Evolutionary conservation across 805 yeast species (phyloP), one percentile per base, ranked within the genome.

Genomic region (Wickerhamiella australiensis): DNA sequence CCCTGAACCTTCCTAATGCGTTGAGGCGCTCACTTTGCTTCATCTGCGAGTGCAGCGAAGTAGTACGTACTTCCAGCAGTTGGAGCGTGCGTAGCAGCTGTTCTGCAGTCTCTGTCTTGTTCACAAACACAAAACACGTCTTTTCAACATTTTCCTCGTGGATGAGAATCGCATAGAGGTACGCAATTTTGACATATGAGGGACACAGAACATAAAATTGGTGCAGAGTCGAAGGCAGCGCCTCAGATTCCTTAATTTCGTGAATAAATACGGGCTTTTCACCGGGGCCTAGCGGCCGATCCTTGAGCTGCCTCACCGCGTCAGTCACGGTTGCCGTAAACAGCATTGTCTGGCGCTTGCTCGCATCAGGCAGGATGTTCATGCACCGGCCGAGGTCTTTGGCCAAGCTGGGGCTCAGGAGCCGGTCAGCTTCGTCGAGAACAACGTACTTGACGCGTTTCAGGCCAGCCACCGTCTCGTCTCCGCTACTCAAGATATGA

Each of bases 251-350:
- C 43, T 82, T 85, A 17, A 82, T 78, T 65, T 86, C 94, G 62
- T 83, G 87, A 49, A 84, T 64, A 59, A 78, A 83, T 1, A 78
- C 79, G 0, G 75, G 72, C 27, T 74, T 67, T 53, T 76, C 76
- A 3, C 79, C 77, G 15, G 71, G 71, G 9, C 78, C 74, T 8
- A 67, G 68, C 13, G 79, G 78, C 51, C 73, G 75, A 49, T 83
- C 82, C 54, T 82, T 82, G 51, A 92, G 70, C 0, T 85, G 74
- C 54, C 94, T 71, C 2, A 92, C 96, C 1, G 94, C 81, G 59
- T 87, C 95, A 0, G 97, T 90, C 15, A 92, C 84, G 0, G 98
- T 92, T 9, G 98, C 98, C 0, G 98, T 92, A 67, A 92, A 92
- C 35, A 92, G 66, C 38, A 90, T 68, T 0, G 96, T 92, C 65